Evolutionary conservation across 352 stramenopile genomes (phyloP), one percentile per base, ranked within the genome.

Genomic region (Aphanomyces stellatus): DNA sequence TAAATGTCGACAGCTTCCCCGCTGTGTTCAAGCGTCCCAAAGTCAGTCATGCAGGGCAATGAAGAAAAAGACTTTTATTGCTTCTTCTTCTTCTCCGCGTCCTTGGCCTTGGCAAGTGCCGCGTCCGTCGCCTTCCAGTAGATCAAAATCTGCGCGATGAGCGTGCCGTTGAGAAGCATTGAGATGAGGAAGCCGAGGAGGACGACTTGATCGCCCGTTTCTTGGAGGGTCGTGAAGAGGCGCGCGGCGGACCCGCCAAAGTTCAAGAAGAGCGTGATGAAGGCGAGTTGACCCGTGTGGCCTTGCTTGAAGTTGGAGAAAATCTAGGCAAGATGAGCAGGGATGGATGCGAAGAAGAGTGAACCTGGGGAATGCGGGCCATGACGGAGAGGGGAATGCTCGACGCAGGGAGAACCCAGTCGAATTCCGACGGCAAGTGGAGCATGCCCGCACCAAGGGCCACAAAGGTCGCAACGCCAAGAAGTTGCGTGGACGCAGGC

Each of bases 261-360:
- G 71, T 93, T 96, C 37, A 93, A 78, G 70, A 93, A 70, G 41
- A 93, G 73, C 49, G 87, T 96, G 51, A 96, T 78, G 22, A 96
- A 78, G 43, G 87, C 87, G 31, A 96, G 75, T 69, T 96, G 87
- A n/a, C 87, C 87, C 41, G 87, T 96, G 73, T 96, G 87, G 11
- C 85, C 84, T 65, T 96, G 85, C 65, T 93, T 90, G 66, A 93
- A 93, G 75, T 96, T 96, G 28, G 85, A 85, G 35, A 91, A 51
- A 46, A 93, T 85, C 84, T 92, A 70, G 33, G 30, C 22, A 27
- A 65, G n/a, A 72, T n/a, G 19, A 72, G 27, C 46, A 56, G 4
- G 41, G 1, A 19, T 13, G 33, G 19, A 48, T 17, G 31, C 22
- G 7, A 53, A 37, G 24, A 70, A 41, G 49, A 48, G 67, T 66